Base-by-base conservation (phyloP, 495 filamentous ascomycete species). In the Glutinoglossum americanum region DNA sequence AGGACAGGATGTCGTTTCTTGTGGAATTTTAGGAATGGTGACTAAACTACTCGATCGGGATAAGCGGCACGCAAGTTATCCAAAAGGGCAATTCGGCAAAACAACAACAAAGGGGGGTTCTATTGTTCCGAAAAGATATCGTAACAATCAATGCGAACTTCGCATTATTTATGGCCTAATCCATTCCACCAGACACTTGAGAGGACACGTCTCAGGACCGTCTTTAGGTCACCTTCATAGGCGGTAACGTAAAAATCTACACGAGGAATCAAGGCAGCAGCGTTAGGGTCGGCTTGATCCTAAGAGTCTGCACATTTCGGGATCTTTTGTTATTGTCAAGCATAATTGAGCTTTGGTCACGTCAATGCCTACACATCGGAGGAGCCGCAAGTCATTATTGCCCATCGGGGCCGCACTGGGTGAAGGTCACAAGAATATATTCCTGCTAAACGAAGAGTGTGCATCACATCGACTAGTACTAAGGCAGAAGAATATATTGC, bases 1-100 rank as follows among this genome's bases (percentile, higher is more conserved):
- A 55, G 53, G 54, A 56, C 54, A 56, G 54, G 37, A 56, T 56
- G 53, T 56, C 28, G 54, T 19, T 23, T 30, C 41, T 15, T 5
- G 3, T 39, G 32, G 19, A 56, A 23, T 56, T 56, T 56, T 56
- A 45, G 49, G 49, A 53, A 53, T 53, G 49, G 26, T 21, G 49
- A 53, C 49, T 53, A 53, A 53, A 53, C 25, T 53, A 30, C 49
- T 53, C 28, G 49, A 27, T 53, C 49, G 49, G 49, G 26, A 28
- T 3, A 30, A 53, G 49, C n/a, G 8, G 47, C 47, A 23, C 21
- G 7, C 47, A 9, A 1, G 25, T n/a, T 8, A n/a, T 7, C 47
- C 44, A 15, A 49, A 25, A 13, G 1, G 47, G 47, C 8, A 49
- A 49, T n/a, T 49, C 47, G 19, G 21, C 3, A 49, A 49, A 49